Base-by-base conservation (phyloP, 208 protist genomes). In the Trypanosoma vivax region DNA sequence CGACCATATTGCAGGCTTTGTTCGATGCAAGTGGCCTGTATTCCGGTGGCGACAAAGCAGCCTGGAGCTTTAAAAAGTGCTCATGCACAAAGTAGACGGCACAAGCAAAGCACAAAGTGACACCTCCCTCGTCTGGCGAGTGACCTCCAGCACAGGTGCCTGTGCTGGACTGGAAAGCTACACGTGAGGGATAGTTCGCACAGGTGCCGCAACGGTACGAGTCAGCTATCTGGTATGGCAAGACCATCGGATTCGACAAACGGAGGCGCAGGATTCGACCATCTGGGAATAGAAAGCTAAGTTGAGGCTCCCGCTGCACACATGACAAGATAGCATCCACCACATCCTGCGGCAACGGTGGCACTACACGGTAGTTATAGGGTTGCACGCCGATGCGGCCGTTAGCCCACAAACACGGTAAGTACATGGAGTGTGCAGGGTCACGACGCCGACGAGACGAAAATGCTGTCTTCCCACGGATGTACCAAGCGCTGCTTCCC, bases 81-180 rank as follows among this genome's bases (percentile, higher is more conserved):
- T 43, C 39, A 43, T 21, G 23, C 10, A 43, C 39, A 18, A 43
- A 43, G 39, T 43, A 18, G 16, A 43, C 39, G 6, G 39, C 6
- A 43, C 39, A 43, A 19, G 39, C 16, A 11, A 43, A 43, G 39
- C 39, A 43, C 39, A 43, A 9, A 21, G 39, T 43, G 10, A 43
- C n/a, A 43, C n/a, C 6, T 21, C 6, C n/a, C n/a, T 9, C 39
- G n/a, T 43, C 39, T 9, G 39, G 6, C 39, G n/a, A 18, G n/a
- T 11, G n/a, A 6, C 23, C 39, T 11, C n/a, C 6, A 9, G 39
- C 39, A 37, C 14, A n/a, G n/a, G 6, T 19, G 23, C n/a, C n/a
- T 7, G 6, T 19, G 0, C 6, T 9, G 6, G n/a, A 19, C n/a
- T 43, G 39, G n/a, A 43, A 43, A 7, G 39, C 39, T 19, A 43